A percentile compares a stretch with the other conserved stretches of the same genome.
Evolutionary conservation across 2,329 filamentous ascomycete species (phyloP).

Genomic region (Emergomyces orientalis): DNA sequence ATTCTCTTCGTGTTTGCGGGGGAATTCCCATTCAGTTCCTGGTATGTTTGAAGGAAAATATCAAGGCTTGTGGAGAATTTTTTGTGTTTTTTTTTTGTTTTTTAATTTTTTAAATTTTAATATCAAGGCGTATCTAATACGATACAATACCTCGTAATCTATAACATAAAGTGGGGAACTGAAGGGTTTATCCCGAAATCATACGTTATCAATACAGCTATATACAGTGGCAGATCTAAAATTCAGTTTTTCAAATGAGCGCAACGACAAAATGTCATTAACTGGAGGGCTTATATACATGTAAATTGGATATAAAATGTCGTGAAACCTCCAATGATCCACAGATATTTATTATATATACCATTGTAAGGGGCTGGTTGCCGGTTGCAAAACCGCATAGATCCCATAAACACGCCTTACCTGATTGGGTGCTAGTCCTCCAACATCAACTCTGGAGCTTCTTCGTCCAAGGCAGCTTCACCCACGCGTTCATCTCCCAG

Average conservation of each 20-base stretch:
- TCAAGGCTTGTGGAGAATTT: not conserved
- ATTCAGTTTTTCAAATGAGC: not conserved
- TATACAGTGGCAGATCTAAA: too few relatives aligned
- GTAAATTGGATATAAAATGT: not conserved
- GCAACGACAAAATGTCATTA: not conserved
- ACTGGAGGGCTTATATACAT: not conserved
- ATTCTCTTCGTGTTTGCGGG: not conserved
- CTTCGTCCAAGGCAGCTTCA: conserved; percentile 25
- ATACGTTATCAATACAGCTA: not conserved
- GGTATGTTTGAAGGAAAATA: not conserved
- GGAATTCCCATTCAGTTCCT: not conserved
- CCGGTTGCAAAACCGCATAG: not conserved
- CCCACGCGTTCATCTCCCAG: conserved; percentile 24
- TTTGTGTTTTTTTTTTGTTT: not conserved
- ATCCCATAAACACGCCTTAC: not conserved
- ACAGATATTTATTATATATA: not conserved
- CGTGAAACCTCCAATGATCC: not conserved
- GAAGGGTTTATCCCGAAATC: not conserved
- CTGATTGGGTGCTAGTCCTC: conserved; percentile 4
- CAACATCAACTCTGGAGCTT: conserved; percentile 11
- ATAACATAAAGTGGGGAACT: not conserved
- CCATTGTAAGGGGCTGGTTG: not conserved
- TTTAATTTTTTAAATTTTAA: too few relatives aligned
- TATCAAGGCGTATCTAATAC: conserved; percentile 7
- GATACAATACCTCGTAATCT: not conserved